These are phyloP conservation scores for Apiospora kogelbergensis DNA, from an alignment of 2,329 filamentous ascomycete species.

Conservation along the genomic window DNA sequence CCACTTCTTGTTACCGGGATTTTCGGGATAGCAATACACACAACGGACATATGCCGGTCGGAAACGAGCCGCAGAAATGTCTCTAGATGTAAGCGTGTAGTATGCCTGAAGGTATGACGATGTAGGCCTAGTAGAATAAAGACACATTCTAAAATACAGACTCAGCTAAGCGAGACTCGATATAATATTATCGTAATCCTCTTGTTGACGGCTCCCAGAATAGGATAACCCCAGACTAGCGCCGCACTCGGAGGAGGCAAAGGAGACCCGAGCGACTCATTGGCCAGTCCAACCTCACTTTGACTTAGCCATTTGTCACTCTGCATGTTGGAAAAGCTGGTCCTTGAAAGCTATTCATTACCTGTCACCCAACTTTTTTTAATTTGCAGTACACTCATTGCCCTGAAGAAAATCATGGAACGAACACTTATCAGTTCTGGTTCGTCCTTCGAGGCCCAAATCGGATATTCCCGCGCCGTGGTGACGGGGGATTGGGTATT, in stretches of 20 bases:
- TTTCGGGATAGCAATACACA: not conserved
- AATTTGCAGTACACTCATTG: not conserved
- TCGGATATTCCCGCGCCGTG: conserved; percentile 56
- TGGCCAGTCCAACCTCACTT: not conserved
- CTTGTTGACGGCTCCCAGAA: not conserved
- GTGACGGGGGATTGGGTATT: conserved; percentile 51
- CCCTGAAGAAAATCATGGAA: conserved; percentile 24
- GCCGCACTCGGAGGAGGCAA: not conserved
- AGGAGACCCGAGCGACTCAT: not conserved
- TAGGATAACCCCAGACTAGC: not conserved
- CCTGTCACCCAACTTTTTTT: not conserved
- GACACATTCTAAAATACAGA: not conserved
- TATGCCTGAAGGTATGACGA: not conserved
- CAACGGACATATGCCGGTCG: not conserved
- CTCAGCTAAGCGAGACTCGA: not conserved
- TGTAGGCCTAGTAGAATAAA: not conserved
- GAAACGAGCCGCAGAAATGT: not conserved
- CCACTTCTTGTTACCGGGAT: not conserved
- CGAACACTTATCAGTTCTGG: conserved; percentile 47
- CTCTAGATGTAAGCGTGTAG: not conserved
- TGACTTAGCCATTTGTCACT: not conserved
- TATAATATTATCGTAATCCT: not conserved
- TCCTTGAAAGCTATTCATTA: not conserved
- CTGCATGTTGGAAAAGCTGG: not conserved
- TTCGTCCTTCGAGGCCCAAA: conserved; percentile 51